These are phyloP conservation scores for Gracilaria gracilis DNA, from an alignment of 23 red algal species.

Conservation along the genomic window DNA sequence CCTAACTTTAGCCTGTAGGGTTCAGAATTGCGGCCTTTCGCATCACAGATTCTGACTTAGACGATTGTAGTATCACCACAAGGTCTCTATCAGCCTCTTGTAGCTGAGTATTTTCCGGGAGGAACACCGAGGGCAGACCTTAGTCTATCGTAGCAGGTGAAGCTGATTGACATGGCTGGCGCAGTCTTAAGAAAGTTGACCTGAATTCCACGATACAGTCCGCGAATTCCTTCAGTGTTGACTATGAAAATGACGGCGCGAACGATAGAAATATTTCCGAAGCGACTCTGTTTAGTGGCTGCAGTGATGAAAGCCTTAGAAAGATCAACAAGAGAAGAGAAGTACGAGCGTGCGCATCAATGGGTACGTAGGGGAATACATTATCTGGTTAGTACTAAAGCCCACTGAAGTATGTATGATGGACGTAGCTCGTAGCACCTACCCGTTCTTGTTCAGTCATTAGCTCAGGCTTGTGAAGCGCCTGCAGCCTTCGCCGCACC, in stretches of 20 bases:
- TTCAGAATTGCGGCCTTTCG: conserved; percentile 6
- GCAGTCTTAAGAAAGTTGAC: conserved; percentile 95
- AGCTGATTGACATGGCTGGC: conserved; percentile 92
- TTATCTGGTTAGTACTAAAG: not conserved
- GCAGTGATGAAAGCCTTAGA: conserved; percentile 56
- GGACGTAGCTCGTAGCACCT: not conserved
- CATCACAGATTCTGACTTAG: not conserved
- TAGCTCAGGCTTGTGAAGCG: conserved; percentile 64
- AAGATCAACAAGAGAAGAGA: not conserved
- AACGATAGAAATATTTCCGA: conserved; percentile 66
- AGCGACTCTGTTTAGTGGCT: conserved; percentile 14
- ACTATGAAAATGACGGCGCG: conserved; percentile 74
- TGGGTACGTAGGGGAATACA: not conserved
- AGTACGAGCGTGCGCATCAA: not conserved
- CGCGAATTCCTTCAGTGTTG: conserved; percentile 82
- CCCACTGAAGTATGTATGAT: not conserved
- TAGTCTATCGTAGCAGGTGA: conserved; percentile 91
- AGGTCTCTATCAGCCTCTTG: conserved; percentile 38
- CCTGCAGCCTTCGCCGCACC: conserved; percentile 85
- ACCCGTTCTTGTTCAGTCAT: conserved; percentile 71
- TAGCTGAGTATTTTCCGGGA: conserved; percentile 68
- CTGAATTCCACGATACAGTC: conserved; percentile 86
- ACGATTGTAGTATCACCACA: not conserved
- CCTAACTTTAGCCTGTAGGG: conserved; percentile 19
- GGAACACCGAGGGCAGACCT: conserved; percentile 74